Evolutionary conservation across 2,329 filamentous ascomycete species (phyloP).

Genomic region (Bertia moriformis): DNA sequence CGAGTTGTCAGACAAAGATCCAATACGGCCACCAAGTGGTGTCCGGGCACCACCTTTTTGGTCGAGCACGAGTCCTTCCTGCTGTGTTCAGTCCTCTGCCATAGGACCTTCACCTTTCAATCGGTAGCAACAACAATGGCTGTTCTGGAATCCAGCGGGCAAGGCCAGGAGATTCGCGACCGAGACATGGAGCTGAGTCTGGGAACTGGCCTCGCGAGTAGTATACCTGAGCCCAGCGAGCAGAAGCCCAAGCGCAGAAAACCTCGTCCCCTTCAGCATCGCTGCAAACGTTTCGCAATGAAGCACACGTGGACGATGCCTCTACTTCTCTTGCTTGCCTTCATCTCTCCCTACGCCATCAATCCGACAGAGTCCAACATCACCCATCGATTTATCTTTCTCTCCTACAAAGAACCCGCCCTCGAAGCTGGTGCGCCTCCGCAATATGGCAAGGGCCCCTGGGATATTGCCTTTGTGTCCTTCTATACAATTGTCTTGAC

Average conservation of each 20-base stretch:
- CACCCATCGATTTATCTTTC: constrained; percentile 49
- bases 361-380: constrained; percentile 52
- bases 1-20: too few relatives aligned
- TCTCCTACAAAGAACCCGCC: constrained; percentile 45
- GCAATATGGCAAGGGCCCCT: constrained; percentile 57
- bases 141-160: too few relatives aligned
- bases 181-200: too few relatives aligned
- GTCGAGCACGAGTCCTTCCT: too few relatives aligned
- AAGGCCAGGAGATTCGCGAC: too few relatives aligned
- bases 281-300: constrained; percentile 7
- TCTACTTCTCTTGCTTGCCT: constrained; percentile 35
- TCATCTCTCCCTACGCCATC: constrained; percentile 41
- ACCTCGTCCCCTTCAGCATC: constrained; percentile 13
- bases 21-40: too few relatives aligned
- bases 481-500: constrained; percentile 60
- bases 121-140: too few relatives aligned
- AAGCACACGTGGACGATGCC: constrained; percentile 27
- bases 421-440: constrained; percentile 24
- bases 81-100: too few relatives aligned
- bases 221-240: too few relatives aligned
- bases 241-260: not conserved
- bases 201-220: too few relatives aligned
- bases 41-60: too few relatives aligned
- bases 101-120: too few relatives aligned
- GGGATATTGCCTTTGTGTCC: constrained; percentile 54